Evolutionary conservation across 768 basidiomycete genomes (phyloP).

Genomic region (Leccinum fibrillosum): DNA sequence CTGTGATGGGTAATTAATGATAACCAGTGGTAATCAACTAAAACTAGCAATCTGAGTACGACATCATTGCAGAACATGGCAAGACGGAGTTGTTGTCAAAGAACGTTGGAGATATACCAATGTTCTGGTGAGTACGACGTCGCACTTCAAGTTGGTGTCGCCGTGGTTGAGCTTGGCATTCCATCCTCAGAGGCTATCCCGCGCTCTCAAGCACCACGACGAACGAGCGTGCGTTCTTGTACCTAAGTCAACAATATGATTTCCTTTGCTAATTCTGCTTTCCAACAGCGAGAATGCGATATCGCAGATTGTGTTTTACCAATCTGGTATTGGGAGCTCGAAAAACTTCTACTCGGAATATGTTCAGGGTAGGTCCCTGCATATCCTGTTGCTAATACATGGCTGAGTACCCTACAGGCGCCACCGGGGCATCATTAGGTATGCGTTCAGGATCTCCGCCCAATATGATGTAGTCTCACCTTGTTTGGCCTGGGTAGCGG

Average conservation of each 20-base stretch:
- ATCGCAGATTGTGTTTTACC: constrained; percentile 63
- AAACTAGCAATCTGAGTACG: background rate
- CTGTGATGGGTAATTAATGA: constrained; percentile 62
- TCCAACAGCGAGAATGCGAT: constrained; percentile 36
- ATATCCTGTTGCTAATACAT: background rate
- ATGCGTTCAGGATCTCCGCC: background rate
- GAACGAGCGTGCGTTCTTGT: constrained; percentile 30
- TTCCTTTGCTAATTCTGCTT: background rate
- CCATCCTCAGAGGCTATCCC: constrained; percentile 45
- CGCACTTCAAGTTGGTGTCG: background rate
- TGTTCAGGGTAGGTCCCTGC: constrained; percentile 49
- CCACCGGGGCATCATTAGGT: constrained; percentile 65
- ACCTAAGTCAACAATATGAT: background rate
- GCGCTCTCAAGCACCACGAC: constrained; percentile 51
- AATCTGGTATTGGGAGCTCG: constrained; percentile 58
- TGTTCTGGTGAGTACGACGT: constrained; percentile 41
- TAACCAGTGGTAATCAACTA: background rate
- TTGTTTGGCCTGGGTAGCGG: constrained; percentile 37
- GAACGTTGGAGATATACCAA: constrained; percentile 53
- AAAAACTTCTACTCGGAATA: constrained; percentile 55
- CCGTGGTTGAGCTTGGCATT: background rate
- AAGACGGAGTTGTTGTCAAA: constrained; percentile 52
- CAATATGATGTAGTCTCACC: constrained; percentile 3
- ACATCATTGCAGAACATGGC: constrained; percentile 55
- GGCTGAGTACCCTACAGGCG: constrained; percentile 40